A percentile compares a stretch with the other conserved stretches of the same genome.
These are phyloP conservation scores for Davidsoniella australis DNA, from an alignment of 2,329 filamentous ascomycete species.

Conservation along the genomic window DNA sequence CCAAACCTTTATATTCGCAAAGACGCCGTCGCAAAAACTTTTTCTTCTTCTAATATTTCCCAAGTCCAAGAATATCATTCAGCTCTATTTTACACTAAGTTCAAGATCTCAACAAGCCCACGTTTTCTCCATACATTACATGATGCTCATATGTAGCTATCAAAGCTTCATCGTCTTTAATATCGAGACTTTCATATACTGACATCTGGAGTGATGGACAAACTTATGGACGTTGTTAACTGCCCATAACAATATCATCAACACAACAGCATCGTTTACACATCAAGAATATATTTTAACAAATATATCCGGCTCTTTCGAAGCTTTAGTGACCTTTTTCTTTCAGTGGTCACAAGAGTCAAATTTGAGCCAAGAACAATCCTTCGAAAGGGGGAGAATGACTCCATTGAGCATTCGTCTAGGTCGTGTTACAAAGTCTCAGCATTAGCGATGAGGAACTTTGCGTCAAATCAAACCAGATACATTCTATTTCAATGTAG, in stretches of 20 bases:
- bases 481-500: conserved; percentile 28
- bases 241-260: no score
- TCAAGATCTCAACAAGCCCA: no score
- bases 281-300: no score
- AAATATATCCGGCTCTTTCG: conserved; percentile 53
- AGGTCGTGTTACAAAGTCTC: conserved; percentile 85
- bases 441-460: conserved; percentile 55
- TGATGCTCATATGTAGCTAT: background rate
- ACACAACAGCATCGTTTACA: background rate
- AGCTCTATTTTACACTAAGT: no score
- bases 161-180: background rate
- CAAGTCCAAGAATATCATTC: background rate
- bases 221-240: background rate
- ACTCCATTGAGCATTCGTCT: conserved; percentile 80
- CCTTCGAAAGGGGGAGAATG: conserved; percentile 25
- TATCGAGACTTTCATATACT: background rate
- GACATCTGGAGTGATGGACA: background rate
- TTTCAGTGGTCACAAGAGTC: conserved; percentile 61
- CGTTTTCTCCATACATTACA: no score
- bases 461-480: conserved; percentile 78
- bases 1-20: conserved; percentile 5
- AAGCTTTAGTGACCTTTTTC: conserved; percentile 60
- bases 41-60: background rate
- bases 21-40: background rate
- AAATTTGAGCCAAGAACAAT: conserved; percentile 72